Conservation (phyloP, 176 grass and related monocot species). For the Phragmites australis region DNA sequence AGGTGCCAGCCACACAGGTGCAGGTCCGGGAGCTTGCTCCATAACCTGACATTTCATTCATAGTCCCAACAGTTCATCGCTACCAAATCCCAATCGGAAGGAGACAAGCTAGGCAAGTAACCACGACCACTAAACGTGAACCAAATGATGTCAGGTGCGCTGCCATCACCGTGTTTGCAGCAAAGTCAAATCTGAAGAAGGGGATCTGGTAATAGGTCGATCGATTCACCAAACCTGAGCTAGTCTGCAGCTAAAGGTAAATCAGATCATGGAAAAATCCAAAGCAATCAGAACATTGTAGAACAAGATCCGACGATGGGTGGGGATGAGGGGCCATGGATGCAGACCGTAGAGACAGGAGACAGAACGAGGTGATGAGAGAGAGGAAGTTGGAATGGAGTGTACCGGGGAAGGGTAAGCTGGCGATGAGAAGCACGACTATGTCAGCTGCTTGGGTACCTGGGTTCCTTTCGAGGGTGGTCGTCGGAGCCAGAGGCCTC, state of each 20-base stretch:
- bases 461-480: not conserved
- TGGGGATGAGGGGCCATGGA: not conserved
- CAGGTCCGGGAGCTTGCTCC: not conserved
- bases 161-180: not conserved
- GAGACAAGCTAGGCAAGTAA: not conserved
- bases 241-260: not conserved
- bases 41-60: not conserved
- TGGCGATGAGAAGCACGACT: not conserved
- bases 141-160: not conserved
- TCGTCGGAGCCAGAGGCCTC: not conserved
- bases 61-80: not conserved
- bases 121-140: not conserved
- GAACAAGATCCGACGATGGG: slow-evolving; percentile 10
- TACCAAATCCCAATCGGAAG: not conserved
- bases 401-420: not conserved
- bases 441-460: not conserved
- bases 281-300: not conserved
- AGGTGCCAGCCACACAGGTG: not conserved
- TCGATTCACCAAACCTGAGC: not conserved
- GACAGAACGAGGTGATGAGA: not conserved
- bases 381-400: not conserved
- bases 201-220: not conserved
- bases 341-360: not conserved
- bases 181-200: not conserved
- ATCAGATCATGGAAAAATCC: not conserved